phyloP scores from a whole-genome alignment of 352 stramenopile genomes.

The Globisporangium radiosum region DNA sequence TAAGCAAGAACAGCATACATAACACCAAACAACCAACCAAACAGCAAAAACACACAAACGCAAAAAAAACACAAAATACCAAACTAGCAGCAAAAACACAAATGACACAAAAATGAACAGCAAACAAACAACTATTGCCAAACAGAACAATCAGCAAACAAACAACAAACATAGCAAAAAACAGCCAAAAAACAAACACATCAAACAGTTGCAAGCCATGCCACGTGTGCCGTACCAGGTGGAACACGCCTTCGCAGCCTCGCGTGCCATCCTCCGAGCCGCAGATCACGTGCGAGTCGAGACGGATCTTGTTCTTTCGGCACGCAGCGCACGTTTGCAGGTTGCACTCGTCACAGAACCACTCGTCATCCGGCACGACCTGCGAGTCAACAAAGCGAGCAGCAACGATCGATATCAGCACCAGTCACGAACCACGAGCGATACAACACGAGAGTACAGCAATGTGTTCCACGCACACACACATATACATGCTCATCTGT shows the following conservation, averaged over 20 bases:
- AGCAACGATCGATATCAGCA: background rate
- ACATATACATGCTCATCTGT: background rate
- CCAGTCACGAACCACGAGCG: background rate
- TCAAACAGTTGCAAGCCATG: no score
- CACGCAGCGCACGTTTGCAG: conserved; percentile 71
- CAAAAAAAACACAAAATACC: no score
- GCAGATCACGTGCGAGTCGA: conserved; percentile 89
- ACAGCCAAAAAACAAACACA: no score
- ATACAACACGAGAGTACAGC: no score
- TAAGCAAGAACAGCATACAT: no score
- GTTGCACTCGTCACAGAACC: conserved; percentile 87
- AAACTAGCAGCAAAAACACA: no score
- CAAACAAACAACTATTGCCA: no score
- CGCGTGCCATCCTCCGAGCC: conserved; percentile 82
- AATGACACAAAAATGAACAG: no score
- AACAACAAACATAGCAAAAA: background rate
- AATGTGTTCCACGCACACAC: background rate
- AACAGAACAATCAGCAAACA: background rate
- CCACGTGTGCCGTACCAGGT: conserved; percentile 42
- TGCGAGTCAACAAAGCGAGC: conserved; percentile 8
- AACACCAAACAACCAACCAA: no score
- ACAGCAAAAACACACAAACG: no score
- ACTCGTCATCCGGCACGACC: conserved; percentile 65
- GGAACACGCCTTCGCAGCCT: conserved; percentile 84
- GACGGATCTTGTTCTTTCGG: conserved; percentile 83